These are phyloP conservation scores for Russula sp. DNA, from an alignment of 768 basidiomycete genomes.

Conservation along the genomic window DNA sequence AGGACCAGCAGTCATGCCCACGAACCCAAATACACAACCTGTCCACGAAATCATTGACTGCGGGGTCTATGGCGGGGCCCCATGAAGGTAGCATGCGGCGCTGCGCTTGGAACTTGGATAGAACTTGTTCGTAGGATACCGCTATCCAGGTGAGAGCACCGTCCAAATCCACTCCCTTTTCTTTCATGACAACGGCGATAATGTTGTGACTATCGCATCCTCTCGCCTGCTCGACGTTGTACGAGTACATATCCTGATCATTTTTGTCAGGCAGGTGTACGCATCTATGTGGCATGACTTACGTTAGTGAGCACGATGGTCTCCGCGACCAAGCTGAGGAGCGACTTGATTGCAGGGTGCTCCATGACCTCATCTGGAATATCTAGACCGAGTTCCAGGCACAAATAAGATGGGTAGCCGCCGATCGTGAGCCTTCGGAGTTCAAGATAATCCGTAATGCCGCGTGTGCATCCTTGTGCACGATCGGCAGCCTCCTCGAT, in stretches of 20 bases:
- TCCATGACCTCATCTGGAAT: constrained; percentile 37
- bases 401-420: constrained; percentile 35
- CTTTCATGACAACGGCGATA: constrained; percentile 32
- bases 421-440: constrained; percentile 38
- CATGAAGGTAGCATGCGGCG: constrained; percentile 32
- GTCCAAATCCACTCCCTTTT: constrained; percentile 28
- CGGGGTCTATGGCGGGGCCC: constrained; percentile 31
- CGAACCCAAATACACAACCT: constrained; percentile 37
- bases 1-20: constrained; percentile 29
- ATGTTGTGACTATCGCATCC: constrained; percentile 36
- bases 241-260: constrained; percentile 33
- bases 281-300: background rate
- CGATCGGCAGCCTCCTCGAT: constrained; percentile 40
- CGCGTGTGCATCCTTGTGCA: constrained; percentile 29
- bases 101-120: constrained; percentile 31
- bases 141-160: constrained; percentile 35
- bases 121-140: constrained; percentile 22
- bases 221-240: no score
- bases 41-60: constrained; percentile 33
- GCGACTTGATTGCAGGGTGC: constrained; percentile 26
- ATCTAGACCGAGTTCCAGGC: constrained; percentile 33
- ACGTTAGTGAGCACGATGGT: constrained; percentile 38
- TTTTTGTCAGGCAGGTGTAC: constrained; percentile 22
- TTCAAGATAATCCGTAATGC: constrained; percentile 37
- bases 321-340: constrained; percentile 30